Percentiles rank a stretch among this genome's conserved stretches.
Evolutionary conservation across 495 filamentous ascomycete species (phyloP).

Genomic region (Massariosphaeria phaeospora): DNA sequence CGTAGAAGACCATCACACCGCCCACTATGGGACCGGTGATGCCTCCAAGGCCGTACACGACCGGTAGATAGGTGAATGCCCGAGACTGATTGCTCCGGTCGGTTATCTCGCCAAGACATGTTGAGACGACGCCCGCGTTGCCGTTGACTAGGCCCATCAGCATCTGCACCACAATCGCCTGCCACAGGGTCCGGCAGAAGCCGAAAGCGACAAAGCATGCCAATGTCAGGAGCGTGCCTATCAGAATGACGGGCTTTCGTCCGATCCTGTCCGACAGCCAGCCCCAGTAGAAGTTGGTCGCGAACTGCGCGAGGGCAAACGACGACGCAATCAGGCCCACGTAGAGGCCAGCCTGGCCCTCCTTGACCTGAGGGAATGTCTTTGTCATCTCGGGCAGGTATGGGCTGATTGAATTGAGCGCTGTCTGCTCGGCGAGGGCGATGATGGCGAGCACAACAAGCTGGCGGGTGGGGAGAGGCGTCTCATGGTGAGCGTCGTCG

Average conservation of each 20-base stretch:
- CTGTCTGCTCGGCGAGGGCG: slow-evolving; percentile 88
- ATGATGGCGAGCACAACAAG: slow-evolving; percentile 81
- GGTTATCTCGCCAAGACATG: slow-evolving; percentile 90
- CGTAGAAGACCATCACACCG: slow-evolving; percentile 66
- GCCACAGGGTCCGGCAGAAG: slow-evolving; percentile 74
- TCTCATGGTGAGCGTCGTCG: slow-evolving; percentile 39
- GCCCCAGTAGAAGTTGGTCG: slow-evolving; percentile 92
- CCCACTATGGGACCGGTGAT: slow-evolving; percentile 89
- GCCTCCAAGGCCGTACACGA: slow-evolving; percentile 87
- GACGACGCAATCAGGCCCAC: slow-evolving; percentile 83
- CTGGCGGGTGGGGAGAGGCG: slow-evolving; percentile 77
- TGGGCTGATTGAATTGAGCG: slow-evolving; percentile 92
- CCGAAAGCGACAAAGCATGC: slow-evolving; percentile 82
- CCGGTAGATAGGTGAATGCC: slow-evolving; percentile 87
- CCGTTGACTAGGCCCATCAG: slow-evolving; percentile 92
- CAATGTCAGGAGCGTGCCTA: slow-evolving; percentile 78
- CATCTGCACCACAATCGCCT: slow-evolving; percentile 77
- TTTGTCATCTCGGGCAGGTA: slow-evolving; percentile 91
- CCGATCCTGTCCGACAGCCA: slow-evolving; percentile 84
- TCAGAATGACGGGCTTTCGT: slow-evolving; percentile 84
- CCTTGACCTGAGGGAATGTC: slow-evolving; percentile 72
- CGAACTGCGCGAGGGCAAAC: slow-evolving; percentile 87
- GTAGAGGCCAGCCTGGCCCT: slow-evolving; percentile 71
- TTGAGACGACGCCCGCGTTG: slow-evolving; percentile 82
- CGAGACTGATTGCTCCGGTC: slow-evolving; percentile 88